phyloP scores from a whole-genome alignment of 1,139 yeast genomes.

The Candida gigantensis region DNA sequence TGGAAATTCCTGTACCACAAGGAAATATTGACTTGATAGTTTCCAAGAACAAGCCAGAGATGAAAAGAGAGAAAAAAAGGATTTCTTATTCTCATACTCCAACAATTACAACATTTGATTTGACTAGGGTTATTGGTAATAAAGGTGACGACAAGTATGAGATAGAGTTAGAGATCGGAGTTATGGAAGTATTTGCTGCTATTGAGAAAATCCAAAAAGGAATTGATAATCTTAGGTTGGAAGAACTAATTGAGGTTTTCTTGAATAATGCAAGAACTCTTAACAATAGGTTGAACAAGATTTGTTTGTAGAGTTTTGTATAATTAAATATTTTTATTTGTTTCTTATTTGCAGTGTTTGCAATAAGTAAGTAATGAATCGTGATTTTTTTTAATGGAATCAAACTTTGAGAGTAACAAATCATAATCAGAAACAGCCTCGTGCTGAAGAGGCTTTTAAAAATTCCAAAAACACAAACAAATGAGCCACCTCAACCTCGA shows the following conservation, averaged over 20 bases:
- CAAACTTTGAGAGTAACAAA: too few relatives aligned
- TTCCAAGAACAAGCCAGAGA: slow-evolving; percentile 44
- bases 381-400: too few relatives aligned
- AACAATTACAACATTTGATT: slow-evolving; percentile 71
- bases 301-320: slow-evolving; percentile 28
- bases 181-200: slow-evolving; percentile 60
- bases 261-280: slow-evolving; percentile 65
- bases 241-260: slow-evolving; percentile 69
- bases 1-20: slow-evolving; percentile 70
- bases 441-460: too few relatives aligned
- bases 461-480: too few relatives aligned
- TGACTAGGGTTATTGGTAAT: slow-evolving; percentile 59
- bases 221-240: slow-evolving; percentile 62
- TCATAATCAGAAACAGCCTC: too few relatives aligned
- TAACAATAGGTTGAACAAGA: slow-evolving; percentile 46
- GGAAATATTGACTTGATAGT: slow-evolving; percentile 48
- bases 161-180: slow-evolving; percentile 74
- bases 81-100: slow-evolving; percentile 63
- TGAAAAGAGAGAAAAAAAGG: slow-evolving; percentile 65
- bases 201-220: slow-evolving; percentile 54
- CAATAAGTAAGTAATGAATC: not conserved
- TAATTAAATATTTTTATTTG: not conserved
- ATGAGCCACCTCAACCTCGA: too few relatives aligned
- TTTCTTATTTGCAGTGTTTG: slow-evolving; percentile 1
- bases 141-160: slow-evolving; percentile 48